These are phyloP conservation scores for Gomphus bonarii DNA, from an alignment of 1,284 basidiomycete genomes.

Conservation along the genomic window DNA sequence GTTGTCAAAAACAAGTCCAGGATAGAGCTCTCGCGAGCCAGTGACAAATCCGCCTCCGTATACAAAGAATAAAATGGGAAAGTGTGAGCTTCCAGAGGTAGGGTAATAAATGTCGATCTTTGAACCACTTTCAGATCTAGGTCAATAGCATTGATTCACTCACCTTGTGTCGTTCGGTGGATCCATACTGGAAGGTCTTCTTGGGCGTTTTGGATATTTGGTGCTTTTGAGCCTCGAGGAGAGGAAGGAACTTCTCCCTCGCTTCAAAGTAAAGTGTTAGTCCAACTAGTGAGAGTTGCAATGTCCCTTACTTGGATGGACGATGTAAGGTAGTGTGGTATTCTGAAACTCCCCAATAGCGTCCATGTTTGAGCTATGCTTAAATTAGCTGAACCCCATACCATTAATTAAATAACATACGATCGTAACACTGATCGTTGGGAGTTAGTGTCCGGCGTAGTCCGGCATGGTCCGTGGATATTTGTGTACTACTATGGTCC, in stretches of 20 bases:
- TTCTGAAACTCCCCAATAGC: too few species aligned
- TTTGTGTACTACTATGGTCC: too few species aligned
- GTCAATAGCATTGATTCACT: slow-evolving; percentile 7
- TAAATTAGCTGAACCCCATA: too few species aligned
- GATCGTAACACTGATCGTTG: too few species aligned
- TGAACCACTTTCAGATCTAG: background rate
- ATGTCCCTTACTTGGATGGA: too few species aligned
- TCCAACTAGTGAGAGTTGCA: too few species aligned
- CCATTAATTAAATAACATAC: too few species aligned
- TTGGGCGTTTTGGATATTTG: slow-evolving; percentile 32
- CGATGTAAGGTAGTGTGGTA: too few species aligned
- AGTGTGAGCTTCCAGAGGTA: slow-evolving; percentile 15
- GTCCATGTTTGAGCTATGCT: too few species aligned
- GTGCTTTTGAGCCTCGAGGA: slow-evolving; percentile 29
- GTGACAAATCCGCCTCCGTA: slow-evolving; percentile 53
- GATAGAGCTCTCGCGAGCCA: slow-evolving; percentile 35
- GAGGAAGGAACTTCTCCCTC: slow-evolving; percentile 28
- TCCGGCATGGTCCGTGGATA: too few species aligned
- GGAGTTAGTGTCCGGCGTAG: too few species aligned
- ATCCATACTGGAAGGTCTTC: slow-evolving; percentile 46
- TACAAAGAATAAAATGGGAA: slow-evolving; percentile 47
- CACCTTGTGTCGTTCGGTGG: slow-evolving; percentile 43
- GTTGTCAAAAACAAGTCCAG: slow-evolving; percentile 41
- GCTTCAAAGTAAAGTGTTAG: background rate
- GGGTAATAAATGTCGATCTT: slow-evolving; percentile 54